A percentile compares a stretch with the other conserved stretches of the same genome.
phyloP scores from a whole-genome alignment of 345 rosid species.

The Brassica juncea region DNA sequence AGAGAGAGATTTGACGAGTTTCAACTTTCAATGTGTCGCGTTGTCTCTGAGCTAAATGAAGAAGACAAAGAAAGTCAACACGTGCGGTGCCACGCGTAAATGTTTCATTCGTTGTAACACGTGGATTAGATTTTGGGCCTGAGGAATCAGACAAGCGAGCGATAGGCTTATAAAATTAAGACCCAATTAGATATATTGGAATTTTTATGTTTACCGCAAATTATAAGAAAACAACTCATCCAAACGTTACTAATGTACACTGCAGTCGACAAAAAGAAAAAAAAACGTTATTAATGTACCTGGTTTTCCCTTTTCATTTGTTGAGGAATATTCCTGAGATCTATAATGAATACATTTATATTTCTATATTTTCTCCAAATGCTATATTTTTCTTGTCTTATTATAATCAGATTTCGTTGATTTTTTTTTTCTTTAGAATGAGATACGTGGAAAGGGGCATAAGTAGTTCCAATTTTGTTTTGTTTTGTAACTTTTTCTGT shows the following conservation, averaged over 20 bases:
- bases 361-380: no score
- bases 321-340: no score
- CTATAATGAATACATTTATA: no score
- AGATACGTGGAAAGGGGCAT: no score
- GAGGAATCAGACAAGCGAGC: background rate
- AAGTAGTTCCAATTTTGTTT: background rate
- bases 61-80: slow-evolving; percentile 27
- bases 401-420: no score
- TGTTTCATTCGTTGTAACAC: slow-evolving; percentile 10
- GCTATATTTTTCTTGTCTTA: no score
- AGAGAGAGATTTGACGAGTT: slow-evolving; percentile 17
- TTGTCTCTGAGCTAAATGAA: background rate
- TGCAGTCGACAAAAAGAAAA: no score
- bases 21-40: slow-evolving; percentile 1
- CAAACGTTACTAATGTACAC: no score
- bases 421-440: no score
- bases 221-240: no score
- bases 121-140: background rate
- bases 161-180: slow-evolving; percentile 7
- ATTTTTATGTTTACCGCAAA: background rate
- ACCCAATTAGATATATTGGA: slow-evolving; percentile 8
- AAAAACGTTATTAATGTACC: no score
- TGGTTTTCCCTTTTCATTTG: no score
- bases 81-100: slow-evolving; percentile 19
- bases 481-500: slow-evolving; percentile 34